A percentile compares a stretch with the other conserved stretches of the same genome.
Evolutionary conservation across 352 stramenopile genomes (phyloP).

Genomic region (Phytophthora palmivora): DNA sequence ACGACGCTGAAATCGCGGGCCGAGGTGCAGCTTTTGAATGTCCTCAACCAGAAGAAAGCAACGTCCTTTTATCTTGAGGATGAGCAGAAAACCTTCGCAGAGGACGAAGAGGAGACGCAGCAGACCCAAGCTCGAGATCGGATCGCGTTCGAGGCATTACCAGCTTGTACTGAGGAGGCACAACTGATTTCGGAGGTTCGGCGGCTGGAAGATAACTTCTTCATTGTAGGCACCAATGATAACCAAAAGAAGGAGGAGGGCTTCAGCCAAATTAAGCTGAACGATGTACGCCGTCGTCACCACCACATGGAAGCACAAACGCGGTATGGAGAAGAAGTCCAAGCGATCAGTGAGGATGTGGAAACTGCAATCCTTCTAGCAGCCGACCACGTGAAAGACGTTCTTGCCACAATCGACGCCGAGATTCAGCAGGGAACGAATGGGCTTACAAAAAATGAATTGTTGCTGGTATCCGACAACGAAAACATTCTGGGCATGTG

Average conservation of each 20-base stretch:
- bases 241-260: slow-evolving; percentile 14
- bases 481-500: slow-evolving; percentile 50
- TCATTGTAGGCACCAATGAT: slow-evolving; percentile 20
- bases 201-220: slow-evolving; percentile 57
- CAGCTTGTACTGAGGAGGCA: slow-evolving; percentile 40
- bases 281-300: slow-evolving; percentile 60
- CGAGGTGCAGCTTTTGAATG: slow-evolving; percentile 58
- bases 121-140: slow-evolving; percentile 24
- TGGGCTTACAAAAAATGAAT: slow-evolving; percentile 38
- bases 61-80: slow-evolving; percentile 47
- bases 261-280: slow-evolving; percentile 60
- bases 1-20: slow-evolving; percentile 57
- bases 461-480: slow-evolving; percentile 50
- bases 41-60: slow-evolving; percentile 61
- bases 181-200: slow-evolving; percentile 59
- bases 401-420: slow-evolving; percentile 47
- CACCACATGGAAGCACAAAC: slow-evolving; percentile 61
- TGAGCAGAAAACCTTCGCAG: slow-evolving; percentile 44
- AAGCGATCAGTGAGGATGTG: slow-evolving; percentile 68
- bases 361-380: slow-evolving; percentile 58
- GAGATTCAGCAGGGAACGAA: slow-evolving; percentile 26
- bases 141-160: slow-evolving; percentile 22
- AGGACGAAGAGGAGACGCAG: slow-evolving; percentile 19
- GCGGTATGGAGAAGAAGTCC: slow-evolving; percentile 57
- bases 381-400: slow-evolving; percentile 67